These are phyloP conservation scores for Kickxella alabastrina DNA, from an alignment of 192 early-diverging fungal genomes.

Conservation along the genomic window DNA sequence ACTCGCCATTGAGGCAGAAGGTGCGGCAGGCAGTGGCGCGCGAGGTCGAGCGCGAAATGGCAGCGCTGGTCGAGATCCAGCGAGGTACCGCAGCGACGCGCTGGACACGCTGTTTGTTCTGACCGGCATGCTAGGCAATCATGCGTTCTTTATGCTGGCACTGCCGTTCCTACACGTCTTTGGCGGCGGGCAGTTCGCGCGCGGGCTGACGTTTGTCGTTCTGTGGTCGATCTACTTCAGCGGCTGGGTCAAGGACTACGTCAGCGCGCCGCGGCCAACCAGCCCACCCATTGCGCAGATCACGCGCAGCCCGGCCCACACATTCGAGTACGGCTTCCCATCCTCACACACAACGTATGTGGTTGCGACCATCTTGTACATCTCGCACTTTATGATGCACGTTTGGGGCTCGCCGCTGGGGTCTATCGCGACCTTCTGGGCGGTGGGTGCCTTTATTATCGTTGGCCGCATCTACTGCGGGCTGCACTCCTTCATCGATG, in stretches of 20 bases:
- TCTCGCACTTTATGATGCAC: constrained; percentile 30
- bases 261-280: constrained; percentile 80
- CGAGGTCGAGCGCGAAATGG: constrained; percentile 44
- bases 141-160: constrained; percentile 80
- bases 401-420: constrained; percentile 22
- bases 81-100: constrained; percentile 15
- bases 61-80: constrained; percentile 33
- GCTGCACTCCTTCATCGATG: constrained; percentile 81
- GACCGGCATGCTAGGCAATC: constrained; percentile 79
- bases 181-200: constrained; percentile 62
- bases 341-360: constrained; percentile 86
- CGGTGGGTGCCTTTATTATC: constrained; percentile 55
- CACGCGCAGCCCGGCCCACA: constrained; percentile 61
- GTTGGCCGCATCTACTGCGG: constrained; percentile 80
- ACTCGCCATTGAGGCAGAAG: constrained; percentile 27
- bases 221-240: constrained; percentile 51
- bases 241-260: constrained; percentile 65
- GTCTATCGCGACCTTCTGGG: constrained; percentile 51
- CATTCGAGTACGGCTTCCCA: constrained; percentile 88
- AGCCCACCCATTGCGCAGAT: constrained; percentile 73
- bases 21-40: constrained; percentile 20
- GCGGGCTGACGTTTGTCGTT: constrained; percentile 43
- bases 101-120: constrained; percentile 65
- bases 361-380: constrained; percentile 63
- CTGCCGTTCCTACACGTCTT: constrained; percentile 81